Evolutionary conservation across 2,329 filamentous ascomycete genomes (phyloP), one percentile per base, ranked within the genome.

Genomic region (Emericellopsis cladophorae): DNA sequence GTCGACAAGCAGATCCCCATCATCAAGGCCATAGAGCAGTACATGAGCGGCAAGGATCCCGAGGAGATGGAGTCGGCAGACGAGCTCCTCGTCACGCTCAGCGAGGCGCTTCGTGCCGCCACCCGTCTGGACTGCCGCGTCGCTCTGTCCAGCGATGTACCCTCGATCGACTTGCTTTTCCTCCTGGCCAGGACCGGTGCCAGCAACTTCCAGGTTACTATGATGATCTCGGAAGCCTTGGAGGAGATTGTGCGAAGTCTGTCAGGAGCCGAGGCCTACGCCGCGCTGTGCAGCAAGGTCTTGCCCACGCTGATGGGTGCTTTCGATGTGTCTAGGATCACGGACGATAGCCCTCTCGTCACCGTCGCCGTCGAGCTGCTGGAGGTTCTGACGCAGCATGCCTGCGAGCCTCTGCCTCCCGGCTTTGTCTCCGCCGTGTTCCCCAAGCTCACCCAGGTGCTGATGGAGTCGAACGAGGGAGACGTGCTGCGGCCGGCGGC

Each of bases 401-500:
- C 85, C 39, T 79, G 83, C 0, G 80, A 89, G 48, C 92, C 92
- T 23, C 73, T 98, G 5, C 92, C 92, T 3, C 70, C 79, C 34
- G 89, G 88, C 12, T 94, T 95, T 45, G 81, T 96, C 32, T 80
- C 79, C 7, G 81, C 84, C 5, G 80, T 85, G 3, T 79, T 96
- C 64, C 92, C 92, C 32, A 95, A 94, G 58, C 66, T 98, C 32
- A 88, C 80, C 52, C 76, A 80, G 32, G 70, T 96, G 29, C 68
- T 98, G 32, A 81, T 95, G 60, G 79, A 79, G 46, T 89, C 86
- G 2, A 71, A 70, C n/a, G 90, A 96, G 49, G 87, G 86, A 42
- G 88, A 94, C 50, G 72, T 98, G 22, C 75, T 96, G 42, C 84
- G 89, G 45, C 84, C 89, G 4, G 86, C 85, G 11, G 92, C 87